Evolutionary conservation across 1,284 basidiomycete species (phyloP).

Genomic region (Malassezia yamatoensis): DNA sequence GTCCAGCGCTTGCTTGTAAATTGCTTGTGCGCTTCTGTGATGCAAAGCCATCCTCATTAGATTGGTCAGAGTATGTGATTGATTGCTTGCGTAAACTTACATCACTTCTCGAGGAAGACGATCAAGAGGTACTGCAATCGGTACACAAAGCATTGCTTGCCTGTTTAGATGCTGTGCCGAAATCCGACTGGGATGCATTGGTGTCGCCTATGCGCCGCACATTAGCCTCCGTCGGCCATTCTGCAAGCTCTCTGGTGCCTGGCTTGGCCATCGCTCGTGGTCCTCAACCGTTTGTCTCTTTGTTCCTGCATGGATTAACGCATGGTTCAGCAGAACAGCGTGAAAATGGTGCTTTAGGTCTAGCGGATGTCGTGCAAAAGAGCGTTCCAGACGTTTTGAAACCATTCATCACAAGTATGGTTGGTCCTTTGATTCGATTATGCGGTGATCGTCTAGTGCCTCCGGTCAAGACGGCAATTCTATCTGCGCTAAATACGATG

Average conservation of each 20-base stretch:
- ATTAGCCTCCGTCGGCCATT: slow-evolving; percentile 68
- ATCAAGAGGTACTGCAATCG: slow-evolving; percentile 64
- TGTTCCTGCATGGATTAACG: slow-evolving; percentile 70
- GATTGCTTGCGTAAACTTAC: slow-evolving; percentile 94
- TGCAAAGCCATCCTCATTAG: slow-evolving; percentile 28
- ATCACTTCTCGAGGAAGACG: slow-evolving; percentile 69
- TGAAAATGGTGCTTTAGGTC: slow-evolving; percentile 87
- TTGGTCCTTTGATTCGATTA: slow-evolving; percentile 72
- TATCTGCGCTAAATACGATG: slow-evolving; percentile 38
- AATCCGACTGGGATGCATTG: slow-evolving; percentile 72
- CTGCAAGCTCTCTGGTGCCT: slow-evolving; percentile 66
- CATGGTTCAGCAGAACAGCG: slow-evolving; percentile 53
- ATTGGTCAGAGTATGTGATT: slow-evolving; percentile 58
- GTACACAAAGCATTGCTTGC: slow-evolving; percentile 75
- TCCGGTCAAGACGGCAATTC: slow-evolving; percentile 43
- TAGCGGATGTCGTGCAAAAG: slow-evolving; percentile 84
- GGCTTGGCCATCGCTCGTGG: slow-evolving; percentile 62
- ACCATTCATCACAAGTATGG: slow-evolving; percentile 89
- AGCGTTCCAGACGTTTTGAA: slow-evolving; percentile 83
- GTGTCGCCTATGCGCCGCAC: slow-evolving; percentile 65
- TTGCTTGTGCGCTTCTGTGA: slow-evolving; percentile 36
- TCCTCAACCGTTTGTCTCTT: slow-evolving; percentile 72
- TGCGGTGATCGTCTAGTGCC: slow-evolving; percentile 46
- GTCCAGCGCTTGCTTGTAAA: slow-evolving; percentile 30
- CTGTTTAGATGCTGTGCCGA: slow-evolving; percentile 81